Percentiles rank a stretch among this genome's conserved stretches.
Conservation (phyloP, 1,284 basidiomycete species). For the Puccinia horiana region DNA sequence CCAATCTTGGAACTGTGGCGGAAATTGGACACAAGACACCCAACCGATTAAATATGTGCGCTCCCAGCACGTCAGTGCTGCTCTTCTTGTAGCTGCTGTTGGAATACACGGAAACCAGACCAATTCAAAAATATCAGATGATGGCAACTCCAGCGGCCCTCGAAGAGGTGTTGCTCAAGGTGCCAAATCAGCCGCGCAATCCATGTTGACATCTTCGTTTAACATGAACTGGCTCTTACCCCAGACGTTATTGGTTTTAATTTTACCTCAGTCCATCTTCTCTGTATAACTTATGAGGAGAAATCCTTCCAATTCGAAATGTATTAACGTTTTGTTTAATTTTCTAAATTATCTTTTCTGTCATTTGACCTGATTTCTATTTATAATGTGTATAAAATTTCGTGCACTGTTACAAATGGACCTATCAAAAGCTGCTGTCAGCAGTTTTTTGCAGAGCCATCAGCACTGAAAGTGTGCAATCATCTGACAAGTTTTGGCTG, state of each 20-base stretch:
- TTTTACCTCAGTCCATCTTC: not conserved
- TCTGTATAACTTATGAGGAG: not conserved
- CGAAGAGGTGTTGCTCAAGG: not conserved
- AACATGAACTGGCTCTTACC: not conserved
- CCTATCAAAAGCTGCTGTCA: too few relatives aligned
- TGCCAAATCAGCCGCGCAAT: not conserved
- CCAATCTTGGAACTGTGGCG: conserved; percentile 43
- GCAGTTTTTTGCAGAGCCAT: too few relatives aligned
- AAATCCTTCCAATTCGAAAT: not conserved
- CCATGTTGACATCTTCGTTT: not conserved
- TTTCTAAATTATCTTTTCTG: too few relatives aligned
- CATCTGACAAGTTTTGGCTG: too few relatives aligned
- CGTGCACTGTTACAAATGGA: too few relatives aligned
- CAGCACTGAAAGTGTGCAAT: too few relatives aligned
- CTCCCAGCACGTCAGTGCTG: conserved; percentile 42
- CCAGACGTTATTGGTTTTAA: not conserved
- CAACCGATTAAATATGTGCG: conserved; percentile 48
- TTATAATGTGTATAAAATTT: too few relatives aligned
- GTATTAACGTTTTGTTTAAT: not conserved
- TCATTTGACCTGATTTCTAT: too few relatives aligned
- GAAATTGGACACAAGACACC: conserved; percentile 46
- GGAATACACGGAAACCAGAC: conserved; percentile 26
- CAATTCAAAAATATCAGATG: not conserved
- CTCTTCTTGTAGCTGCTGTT: conserved; percentile 38
- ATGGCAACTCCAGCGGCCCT: not conserved